Evolutionary conservation across 768 basidiomycete genomes (phyloP), one percentile per base, ranked within the genome.

Genomic region (Tulasnella sp.): DNA sequence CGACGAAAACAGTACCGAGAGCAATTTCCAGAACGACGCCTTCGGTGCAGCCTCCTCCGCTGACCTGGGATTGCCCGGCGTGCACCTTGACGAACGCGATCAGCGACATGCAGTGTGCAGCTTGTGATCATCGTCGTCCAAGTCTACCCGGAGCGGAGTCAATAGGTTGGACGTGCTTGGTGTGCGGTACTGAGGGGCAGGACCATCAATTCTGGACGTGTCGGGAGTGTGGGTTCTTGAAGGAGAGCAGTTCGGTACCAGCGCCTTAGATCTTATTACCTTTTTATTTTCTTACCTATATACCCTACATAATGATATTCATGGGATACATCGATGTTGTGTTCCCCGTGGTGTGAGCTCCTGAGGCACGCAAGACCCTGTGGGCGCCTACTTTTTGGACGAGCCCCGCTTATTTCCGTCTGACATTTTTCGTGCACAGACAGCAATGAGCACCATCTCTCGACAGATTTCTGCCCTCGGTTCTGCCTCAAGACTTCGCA

Each of bases 191-290:
- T 78, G 78, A 77, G 39, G 87, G 84, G 32, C 89, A 88, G 78
- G 83, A 85, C 1, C 84, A 86, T 74, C 83, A 87, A 26, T 84
- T 87, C 74, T 94, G 90, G 91, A 88, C 87, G 64, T 95, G 94
- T 81, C 79, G 80, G 17, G 84, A 83, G 70, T 95, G 92, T 77
- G 91, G 91, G 17, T 80, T 82, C 22, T 83, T 93, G 67, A 92
- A 92, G 78, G 78, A 76, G 9, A 76, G 75, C 32, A 72, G 71
- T 32, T 17, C 29, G 29, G 39, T 65, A 36, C 63, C 63, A 19
- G 39, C 34, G 3, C 35, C 17, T 8, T 65, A 65, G 34, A 5
- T 65, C 17, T 8, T 65, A 65, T 22, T 16, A 34, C 35, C 11
- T 35, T 64, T 16, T 64, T 22, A 3, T 37, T 64, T 29, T 32